These are phyloP conservation scores for Mycena pura DNA, from an alignment of 768 basidiomycete species.

Conservation along the genomic window DNA sequence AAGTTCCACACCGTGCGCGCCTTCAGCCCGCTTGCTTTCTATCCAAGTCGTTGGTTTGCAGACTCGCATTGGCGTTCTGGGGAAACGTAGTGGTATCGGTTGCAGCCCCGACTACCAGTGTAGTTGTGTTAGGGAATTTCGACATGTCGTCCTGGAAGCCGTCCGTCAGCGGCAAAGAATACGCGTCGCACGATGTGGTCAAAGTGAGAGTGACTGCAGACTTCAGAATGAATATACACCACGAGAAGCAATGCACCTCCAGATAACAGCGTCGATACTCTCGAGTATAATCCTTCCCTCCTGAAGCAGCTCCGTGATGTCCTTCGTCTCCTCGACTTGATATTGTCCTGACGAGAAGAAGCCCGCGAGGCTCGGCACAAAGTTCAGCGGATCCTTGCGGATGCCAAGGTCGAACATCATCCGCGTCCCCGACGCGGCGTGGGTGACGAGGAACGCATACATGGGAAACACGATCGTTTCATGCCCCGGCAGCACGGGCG, in stretches of 20 bases:
- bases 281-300: slow-evolving; percentile 13
- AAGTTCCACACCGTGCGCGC: slow-evolving; percentile 15
- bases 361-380: slow-evolving; percentile 10
- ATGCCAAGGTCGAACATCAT: slow-evolving; percentile 26
- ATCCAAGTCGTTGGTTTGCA: slow-evolving; percentile 21
- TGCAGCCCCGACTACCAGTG: slow-evolving; percentile 2
- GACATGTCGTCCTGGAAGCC: slow-evolving; percentile 19
- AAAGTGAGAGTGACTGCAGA: slow-evolving; percentile 18
- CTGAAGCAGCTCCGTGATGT: slow-evolving; percentile 20
- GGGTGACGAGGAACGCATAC: slow-evolving; percentile 18
- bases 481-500: slow-evolving; percentile 17
- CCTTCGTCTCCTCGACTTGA: slow-evolving; percentile 16
- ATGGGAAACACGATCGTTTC: slow-evolving; percentile 17
- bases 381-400: slow-evolving; percentile 21
- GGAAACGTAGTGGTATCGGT: slow-evolving; percentile 15
- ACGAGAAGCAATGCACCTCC: slow-evolving; percentile 4
- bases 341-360: slow-evolving; percentile 12
- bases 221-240: background rate
- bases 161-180: background rate
- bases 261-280: slow-evolving; percentile 16
- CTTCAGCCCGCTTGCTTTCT: slow-evolving; percentile 17
- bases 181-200: slow-evolving; percentile 24
- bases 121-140: slow-evolving; percentile 20
- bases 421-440: slow-evolving; percentile 1
- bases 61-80: background rate